phyloP scores from a whole-genome alignment of 164 flowering plant genomes.

The Magnolia officinalis region DNA sequence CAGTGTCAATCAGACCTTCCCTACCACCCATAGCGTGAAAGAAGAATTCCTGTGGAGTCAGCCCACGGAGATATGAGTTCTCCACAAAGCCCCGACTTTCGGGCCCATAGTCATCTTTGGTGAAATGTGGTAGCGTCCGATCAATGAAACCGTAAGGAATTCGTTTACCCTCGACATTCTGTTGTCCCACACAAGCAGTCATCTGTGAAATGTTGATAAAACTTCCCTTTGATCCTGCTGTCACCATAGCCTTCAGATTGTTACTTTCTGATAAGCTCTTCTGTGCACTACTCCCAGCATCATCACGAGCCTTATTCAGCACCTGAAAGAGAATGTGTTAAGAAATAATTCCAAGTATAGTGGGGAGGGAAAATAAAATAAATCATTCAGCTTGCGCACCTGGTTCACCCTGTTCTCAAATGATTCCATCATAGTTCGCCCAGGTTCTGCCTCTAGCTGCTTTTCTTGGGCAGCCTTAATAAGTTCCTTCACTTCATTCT shows the following conservation, averaged over 20 bases:
- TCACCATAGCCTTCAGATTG: conserved; percentile 98
- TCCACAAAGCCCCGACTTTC: conserved; percentile 99
- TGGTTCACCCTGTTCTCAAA: conserved; percentile 98
- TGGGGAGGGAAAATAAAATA: neutral
- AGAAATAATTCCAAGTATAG: neutral
- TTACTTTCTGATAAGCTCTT: conserved; percentile 95
- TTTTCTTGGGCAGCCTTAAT: conserved; percentile 66
- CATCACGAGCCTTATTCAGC: conserved; percentile 98
- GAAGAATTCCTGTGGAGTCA: conserved; percentile 98
- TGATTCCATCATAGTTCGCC: conserved; percentile 95
- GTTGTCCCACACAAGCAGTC: conserved; percentile 99
- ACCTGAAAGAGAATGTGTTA: conserved; percentile 37
- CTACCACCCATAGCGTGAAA: conserved; percentile 99
- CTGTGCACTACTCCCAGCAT: conserved; percentile 99
- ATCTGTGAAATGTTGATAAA: conserved; percentile 98
- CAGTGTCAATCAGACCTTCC: conserved; percentile 98
- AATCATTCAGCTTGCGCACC: conserved; percentile 23
- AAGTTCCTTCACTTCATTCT: conserved; percentile 82
- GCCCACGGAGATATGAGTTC: conserved; percentile 90
- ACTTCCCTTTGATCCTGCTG: conserved; percentile 99
- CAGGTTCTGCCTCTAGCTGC: conserved; percentile 90
- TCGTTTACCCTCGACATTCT: conserved; percentile 98
- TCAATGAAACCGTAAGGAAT: conserved; percentile 88
- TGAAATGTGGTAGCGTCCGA: conserved; percentile 92
- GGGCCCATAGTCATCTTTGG: conserved; percentile 95